Evolutionary conservation across 2,329 filamentous ascomycete species (phyloP).

Genomic region (Harringtonia aguacate): DNA sequence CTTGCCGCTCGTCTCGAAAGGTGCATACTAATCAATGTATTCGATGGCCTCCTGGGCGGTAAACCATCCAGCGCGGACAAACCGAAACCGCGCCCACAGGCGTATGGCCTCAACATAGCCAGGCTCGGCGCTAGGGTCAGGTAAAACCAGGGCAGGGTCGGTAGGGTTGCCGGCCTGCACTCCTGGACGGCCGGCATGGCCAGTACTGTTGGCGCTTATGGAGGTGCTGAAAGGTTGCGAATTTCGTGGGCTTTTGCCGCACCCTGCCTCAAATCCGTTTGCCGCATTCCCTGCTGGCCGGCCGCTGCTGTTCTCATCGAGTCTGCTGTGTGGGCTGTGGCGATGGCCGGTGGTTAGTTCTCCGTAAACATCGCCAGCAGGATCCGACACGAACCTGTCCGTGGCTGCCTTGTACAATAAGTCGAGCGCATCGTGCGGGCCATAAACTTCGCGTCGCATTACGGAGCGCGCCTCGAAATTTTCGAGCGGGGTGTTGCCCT

Average conservation of each 20-base stretch:
- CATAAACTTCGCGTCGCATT: constrained; percentile 67
- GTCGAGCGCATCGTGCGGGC: constrained; percentile 85
- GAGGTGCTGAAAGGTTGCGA: too few relatives aligned
- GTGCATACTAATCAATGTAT: constrained; percentile 77
- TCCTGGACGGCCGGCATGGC: constrained; percentile 12
- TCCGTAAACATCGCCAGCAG: too few relatives aligned
- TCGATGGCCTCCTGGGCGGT: constrained; percentile 85
- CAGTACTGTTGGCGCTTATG: constrained; percentile 9
- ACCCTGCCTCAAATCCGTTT: too few relatives aligned
- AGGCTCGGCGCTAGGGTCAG: constrained; percentile 34
- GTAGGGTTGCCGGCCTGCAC: constrained; percentile 24
- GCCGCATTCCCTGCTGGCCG: too few relatives aligned
- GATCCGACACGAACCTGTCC: constrained; percentile 39
- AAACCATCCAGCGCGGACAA: constrained; percentile 96
- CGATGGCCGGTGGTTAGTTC: neutral
- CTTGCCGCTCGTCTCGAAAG: neutral
- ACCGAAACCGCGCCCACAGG: constrained; percentile 86
- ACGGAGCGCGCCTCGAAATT: constrained; percentile 55
- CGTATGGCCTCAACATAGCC: constrained; percentile 61
- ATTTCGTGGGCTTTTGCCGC: too few relatives aligned
- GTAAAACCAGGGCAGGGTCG: constrained; percentile 34
- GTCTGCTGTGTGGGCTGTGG: neutral
- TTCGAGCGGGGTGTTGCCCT: constrained; percentile 50
- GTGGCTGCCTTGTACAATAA: constrained; percentile 80
- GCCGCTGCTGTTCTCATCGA: neutral